Conservation (phyloP, 177 flowering plant species). For the Tripterygium wilfordii region DNA sequence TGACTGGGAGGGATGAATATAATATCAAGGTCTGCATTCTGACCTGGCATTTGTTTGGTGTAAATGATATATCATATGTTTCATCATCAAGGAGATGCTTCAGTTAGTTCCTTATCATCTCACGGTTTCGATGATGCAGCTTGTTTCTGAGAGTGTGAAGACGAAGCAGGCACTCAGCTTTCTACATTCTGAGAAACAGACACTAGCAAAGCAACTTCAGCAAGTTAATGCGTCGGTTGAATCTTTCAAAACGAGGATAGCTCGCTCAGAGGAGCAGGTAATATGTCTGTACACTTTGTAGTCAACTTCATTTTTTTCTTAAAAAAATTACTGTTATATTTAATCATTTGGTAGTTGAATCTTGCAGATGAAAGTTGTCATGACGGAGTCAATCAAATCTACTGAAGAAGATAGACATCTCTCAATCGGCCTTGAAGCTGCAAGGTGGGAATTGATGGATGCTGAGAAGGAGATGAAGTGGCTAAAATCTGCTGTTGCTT, state of each 20-base stretch:
- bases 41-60: background rate
- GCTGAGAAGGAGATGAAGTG: slow-evolving; percentile 92
- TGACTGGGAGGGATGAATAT: slow-evolving; percentile 78
- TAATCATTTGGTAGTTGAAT: slow-evolving; percentile 2
- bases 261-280: slow-evolving; percentile 78
- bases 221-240: slow-evolving; percentile 58
- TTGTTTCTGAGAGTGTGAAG: slow-evolving; percentile 95
- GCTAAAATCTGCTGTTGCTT: slow-evolving; percentile 62
- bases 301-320: background rate
- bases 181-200: slow-evolving; percentile 72
- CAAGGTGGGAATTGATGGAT: slow-evolving; percentile 74
- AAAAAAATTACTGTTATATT: background rate
- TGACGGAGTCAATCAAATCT: slow-evolving; percentile 52
- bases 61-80: background rate
- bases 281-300: slow-evolving; percentile 3
- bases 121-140: slow-evolving; percentile 33
- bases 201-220: slow-evolving; percentile 64
- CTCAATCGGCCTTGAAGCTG: slow-evolving; percentile 49
- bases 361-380: slow-evolving; percentile 61
- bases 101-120: slow-evolving; percentile 7
- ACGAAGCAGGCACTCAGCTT: slow-evolving; percentile 62
- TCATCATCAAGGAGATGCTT: slow-evolving; percentile 8
- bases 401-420: slow-evolving; percentile 64
- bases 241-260: slow-evolving; percentile 47
- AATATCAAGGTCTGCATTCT: slow-evolving; percentile 64